Conservation (phyloP, 345 rosid species). For the Mangifera indica region DNA sequence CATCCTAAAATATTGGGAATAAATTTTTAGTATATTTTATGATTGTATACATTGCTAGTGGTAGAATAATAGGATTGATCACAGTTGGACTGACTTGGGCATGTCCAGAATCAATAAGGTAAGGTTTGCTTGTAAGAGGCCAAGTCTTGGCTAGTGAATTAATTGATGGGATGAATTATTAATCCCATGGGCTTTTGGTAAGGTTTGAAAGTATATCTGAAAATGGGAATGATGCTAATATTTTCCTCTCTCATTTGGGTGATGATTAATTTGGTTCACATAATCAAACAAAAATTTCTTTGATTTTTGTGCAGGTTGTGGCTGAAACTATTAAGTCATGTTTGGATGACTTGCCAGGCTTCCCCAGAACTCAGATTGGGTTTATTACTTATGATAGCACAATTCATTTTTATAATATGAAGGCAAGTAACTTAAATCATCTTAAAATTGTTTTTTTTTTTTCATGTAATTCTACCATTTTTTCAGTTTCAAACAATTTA, state of each 20-base stretch:
- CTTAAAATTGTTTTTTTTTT: constrained; percentile 11
- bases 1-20: background rate
- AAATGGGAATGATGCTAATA: background rate
- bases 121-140: background rate
- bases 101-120: background rate
- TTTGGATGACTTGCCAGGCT: constrained; percentile 94
- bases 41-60: background rate
- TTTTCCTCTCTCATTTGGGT: background rate
- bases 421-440: constrained; percentile 53
- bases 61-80: constrained; percentile 12
- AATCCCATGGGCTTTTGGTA: background rate
- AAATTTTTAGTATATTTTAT: background rate
- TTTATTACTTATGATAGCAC: constrained; percentile 98
- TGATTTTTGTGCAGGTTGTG: constrained; percentile 55
- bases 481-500: constrained; percentile 1
- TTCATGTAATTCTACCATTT: background rate
- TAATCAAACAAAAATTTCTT: background rate
- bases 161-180: background rate
- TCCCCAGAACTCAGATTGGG: constrained; percentile 97
- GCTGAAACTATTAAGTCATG: constrained; percentile 92
- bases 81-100: background rate
- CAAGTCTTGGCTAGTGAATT: background rate
- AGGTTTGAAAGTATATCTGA: constrained; percentile 3
- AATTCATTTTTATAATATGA: constrained; percentile 93
- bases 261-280: constrained; percentile 1